phyloP scores from a whole-genome alignment of 164 flowering plant species.

The Euptelea pleiosperma region DNA sequence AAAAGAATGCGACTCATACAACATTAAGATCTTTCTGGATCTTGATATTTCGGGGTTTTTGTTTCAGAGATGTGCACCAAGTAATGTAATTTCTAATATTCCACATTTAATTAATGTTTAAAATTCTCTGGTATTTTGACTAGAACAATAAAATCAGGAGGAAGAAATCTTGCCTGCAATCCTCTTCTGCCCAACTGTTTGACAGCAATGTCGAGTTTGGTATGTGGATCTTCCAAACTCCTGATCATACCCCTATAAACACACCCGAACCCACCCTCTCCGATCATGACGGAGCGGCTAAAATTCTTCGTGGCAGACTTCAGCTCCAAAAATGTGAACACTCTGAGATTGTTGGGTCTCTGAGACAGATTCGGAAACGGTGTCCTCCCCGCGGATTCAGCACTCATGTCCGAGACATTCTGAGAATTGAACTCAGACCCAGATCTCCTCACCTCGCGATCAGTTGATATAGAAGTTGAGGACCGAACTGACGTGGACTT shows the following conservation, averaged over 20 bases:
- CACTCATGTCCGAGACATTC: slow-evolving; percentile 49
- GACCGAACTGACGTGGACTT: slow-evolving; percentile 34
- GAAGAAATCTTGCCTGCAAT: slow-evolving; percentile 54
- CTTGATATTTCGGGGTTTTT: too few relatives aligned
- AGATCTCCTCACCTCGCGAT: slow-evolving; percentile 35
- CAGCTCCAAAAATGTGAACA: slow-evolving; percentile 55
- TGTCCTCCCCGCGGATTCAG: slow-evolving; percentile 44
- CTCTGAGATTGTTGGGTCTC: slow-evolving; percentile 60
- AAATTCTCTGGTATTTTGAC: background rate
- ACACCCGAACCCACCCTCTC: slow-evolving; percentile 92
- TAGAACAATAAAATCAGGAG: background rate
- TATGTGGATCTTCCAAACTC: slow-evolving; percentile 44
- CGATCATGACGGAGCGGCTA: slow-evolving; percentile 57
- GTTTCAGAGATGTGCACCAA: too few relatives aligned
- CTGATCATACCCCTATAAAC: slow-evolving; percentile 65
- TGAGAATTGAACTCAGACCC: slow-evolving; percentile 65
- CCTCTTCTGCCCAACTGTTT: slow-evolving; percentile 79
- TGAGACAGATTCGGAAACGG: slow-evolving; percentile 42
- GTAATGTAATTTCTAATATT: too few relatives aligned
- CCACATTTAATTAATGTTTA: too few relatives aligned
- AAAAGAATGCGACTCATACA: too few relatives aligned
- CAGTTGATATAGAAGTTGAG: slow-evolving; percentile 27
- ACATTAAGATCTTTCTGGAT: too few relatives aligned
- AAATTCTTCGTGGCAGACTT: slow-evolving; percentile 66
- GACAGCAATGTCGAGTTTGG: slow-evolving; percentile 62